phyloP scores from a whole-genome alignment of 108 stramenopile genomes.

The Nitzschia sp. region DNA sequence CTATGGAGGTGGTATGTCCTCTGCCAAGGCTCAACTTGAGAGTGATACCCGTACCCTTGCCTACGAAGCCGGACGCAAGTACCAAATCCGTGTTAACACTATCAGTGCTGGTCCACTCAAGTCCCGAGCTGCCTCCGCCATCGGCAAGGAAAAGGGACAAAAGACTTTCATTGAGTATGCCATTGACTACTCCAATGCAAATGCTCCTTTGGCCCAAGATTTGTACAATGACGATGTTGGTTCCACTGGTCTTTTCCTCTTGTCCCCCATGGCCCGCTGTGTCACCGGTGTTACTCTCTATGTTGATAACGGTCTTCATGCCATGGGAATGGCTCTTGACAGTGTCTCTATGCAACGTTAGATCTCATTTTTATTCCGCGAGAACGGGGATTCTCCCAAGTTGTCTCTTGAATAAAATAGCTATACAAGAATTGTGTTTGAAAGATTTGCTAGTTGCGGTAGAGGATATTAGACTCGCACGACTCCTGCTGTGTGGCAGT shows the following conservation, averaged over 20 bases:
- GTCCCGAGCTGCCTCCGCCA: conserved; percentile 92
- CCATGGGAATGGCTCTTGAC: conserved; percentile 93
- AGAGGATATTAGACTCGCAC: too few relatives aligned
- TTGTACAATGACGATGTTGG: conserved; percentile 98
- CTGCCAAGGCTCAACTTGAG: conserved; percentile 97
- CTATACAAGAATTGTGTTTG: too few relatives aligned
- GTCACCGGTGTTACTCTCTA: conserved; percentile 93
- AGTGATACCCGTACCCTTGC: conserved; percentile 94
- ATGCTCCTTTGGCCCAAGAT: conserved; percentile 94
- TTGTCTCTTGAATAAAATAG: too few relatives aligned
- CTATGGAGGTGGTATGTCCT: conserved; percentile 98
- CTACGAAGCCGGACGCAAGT: conserved; percentile 96
- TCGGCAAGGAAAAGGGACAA: conserved; percentile 88
- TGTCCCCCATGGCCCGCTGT: conserved; percentile 86
- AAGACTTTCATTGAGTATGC: conserved; percentile 98
- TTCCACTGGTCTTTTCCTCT: conserved; percentile 86
- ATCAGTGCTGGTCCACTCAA: conserved; percentile 98
- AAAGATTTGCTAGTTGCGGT: too few relatives aligned
- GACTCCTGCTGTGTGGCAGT: too few relatives aligned
- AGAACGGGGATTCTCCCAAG: too few relatives aligned
- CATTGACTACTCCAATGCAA: conserved; percentile 96
- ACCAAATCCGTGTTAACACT: conserved; percentile 92
- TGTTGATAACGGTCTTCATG: conserved; percentile 89
- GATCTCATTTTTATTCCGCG: not conserved
- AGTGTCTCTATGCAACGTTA: conserved; percentile 60